Evolutionary conservation across 2,329 filamentous ascomycete species (phyloP).

Genomic region (Ascochyta rabiei): DNA sequence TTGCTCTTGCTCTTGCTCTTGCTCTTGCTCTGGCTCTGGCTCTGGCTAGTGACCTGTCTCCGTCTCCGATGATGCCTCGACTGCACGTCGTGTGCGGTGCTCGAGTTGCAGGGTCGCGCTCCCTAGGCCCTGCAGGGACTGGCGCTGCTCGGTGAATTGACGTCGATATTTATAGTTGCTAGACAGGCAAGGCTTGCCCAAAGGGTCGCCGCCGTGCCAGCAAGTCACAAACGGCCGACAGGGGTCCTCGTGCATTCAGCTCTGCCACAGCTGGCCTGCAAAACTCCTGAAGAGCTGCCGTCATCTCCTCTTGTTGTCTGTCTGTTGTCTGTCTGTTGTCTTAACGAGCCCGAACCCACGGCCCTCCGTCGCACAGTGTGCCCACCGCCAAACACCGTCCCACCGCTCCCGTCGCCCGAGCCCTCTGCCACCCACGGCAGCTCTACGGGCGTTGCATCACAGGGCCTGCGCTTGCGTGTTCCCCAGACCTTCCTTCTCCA

Average conservation of each 20-base stretch:
- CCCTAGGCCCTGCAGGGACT: constrained; percentile 18
- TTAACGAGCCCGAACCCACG: constrained; percentile 8
- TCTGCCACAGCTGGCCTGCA: constrained; percentile 26
- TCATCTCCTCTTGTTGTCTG: constrained; percentile 7
- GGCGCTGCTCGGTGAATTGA: constrained; percentile 21
- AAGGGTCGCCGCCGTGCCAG: constrained; percentile 16
- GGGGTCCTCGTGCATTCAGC: constrained; percentile 27
- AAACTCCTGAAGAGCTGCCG: constrained; percentile 22
- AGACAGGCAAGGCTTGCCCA: constrained; percentile 18
- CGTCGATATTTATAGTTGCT: constrained; percentile 29
- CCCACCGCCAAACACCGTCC: constrained; percentile 2
- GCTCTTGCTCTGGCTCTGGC: neutral
- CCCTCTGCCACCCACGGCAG: constrained; percentile 19
- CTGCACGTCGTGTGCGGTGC: constrained; percentile 1
- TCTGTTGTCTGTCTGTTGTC: too few species aligned
- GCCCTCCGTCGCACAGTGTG: constrained; percentile 13
- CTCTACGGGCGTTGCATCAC: constrained; percentile 17
- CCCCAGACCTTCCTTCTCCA: constrained; percentile 20
- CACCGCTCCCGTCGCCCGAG: constrained; percentile 11
- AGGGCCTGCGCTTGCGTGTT: constrained; percentile 18
- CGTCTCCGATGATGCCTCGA: constrained; percentile 22
- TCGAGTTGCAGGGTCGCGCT: constrained; percentile 8
- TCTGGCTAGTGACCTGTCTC: constrained; percentile 1
- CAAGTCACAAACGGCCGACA: constrained; percentile 21
- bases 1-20: neutral